Base-by-base conservation (phyloP, 2,329 filamentous ascomycete species). In the Aspergillus sp. region DNA sequence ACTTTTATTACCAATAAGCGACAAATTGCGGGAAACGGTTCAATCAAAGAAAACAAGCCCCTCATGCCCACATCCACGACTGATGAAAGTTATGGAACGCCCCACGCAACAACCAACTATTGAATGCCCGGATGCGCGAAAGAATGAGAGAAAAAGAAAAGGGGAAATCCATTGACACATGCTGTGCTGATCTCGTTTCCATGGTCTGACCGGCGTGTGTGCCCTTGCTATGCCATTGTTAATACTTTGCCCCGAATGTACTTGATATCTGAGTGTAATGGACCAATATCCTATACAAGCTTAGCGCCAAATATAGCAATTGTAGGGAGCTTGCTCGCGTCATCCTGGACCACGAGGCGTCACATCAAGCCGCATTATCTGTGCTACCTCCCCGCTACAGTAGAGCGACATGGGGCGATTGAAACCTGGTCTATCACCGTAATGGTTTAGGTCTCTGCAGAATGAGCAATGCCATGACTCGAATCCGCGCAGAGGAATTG, bases 81-180 rank as follows among this genome's bases (percentile, higher is more conserved):
- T 22, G 32, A 22, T 23, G 15, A 23, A 10, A n/a, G 9, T 13
- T 33, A 46, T 27, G 43, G 30, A 35, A 46, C 38, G 6, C n/a
- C 33, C 44, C 33, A 43, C 45, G 54, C 53, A 51, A 55, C 49
- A 23, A 38, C 32, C 48, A 45, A 39, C n/a, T 12, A 38, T 44
- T 35, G 42, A 44, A 20, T 32, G 39, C 49, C 49, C 44, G n/a
- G 30, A 49, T 49, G 38, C 43, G 35, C 43, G 47, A 42, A 9
- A n/a, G 22, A 22, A 47, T 7, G 12, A 30, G 4, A 30, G 25
- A 30, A 30, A 30, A 30, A 10, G 12, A 12, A 30, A 30, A 5
- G 25, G 25, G 25, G 25, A 30, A 30, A 30, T 10, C 9, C 25
- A 30, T 10, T 30, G 25, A 32, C 43, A 44, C 52, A 32, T 17